Conservation (phyloP, 2,329 filamentous ascomycete genomes). For the Ceratocystis smalleyi region DNA sequence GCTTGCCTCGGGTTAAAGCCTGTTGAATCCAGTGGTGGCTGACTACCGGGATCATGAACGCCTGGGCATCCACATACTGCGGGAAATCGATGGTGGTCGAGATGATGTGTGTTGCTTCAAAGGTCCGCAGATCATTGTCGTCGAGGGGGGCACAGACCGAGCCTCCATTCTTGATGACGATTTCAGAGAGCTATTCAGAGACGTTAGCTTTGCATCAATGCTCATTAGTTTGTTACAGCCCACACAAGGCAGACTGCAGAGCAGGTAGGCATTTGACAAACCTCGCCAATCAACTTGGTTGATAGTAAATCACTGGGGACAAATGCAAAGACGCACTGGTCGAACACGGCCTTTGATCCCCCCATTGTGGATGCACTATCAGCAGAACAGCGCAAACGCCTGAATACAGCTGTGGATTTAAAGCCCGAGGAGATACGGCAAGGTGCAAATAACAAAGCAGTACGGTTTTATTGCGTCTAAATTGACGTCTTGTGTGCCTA, state of each 20-base stretch:
- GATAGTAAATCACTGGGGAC: conserved; percentile 30
- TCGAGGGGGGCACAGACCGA: conserved; percentile 32
- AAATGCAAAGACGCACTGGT: conserved; percentile 32
- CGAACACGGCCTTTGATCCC: conserved; percentile 25
- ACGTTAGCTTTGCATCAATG: background rate
- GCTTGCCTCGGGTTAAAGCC: conserved; percentile 53
- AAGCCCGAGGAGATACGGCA: background rate
- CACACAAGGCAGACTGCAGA: background rate
- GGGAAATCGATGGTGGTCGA: conserved; percentile 77
- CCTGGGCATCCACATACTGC: conserved; percentile 61
- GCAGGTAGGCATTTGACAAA: conserved; percentile 18
- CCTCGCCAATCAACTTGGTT: conserved; percentile 29
- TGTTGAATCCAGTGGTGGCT: conserved; percentile 64
- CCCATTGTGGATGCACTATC: conserved; percentile 7
- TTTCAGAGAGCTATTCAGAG: conserved; percentile 27
- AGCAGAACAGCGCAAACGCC: background rate
- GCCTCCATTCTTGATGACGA: conserved; percentile 36
- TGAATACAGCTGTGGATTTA: background rate
- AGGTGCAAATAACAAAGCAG: background rate
- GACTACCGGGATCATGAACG: conserved; percentile 69
- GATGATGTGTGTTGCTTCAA: conserved; percentile 39
- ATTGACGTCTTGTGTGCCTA: background rate
- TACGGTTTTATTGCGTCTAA: background rate
- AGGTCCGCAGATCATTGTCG: conserved; percentile 34
- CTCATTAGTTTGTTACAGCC: background rate